These are phyloP conservation scores for Amanita rubescens DNA, from an alignment of 768 basidiomycete genomes.

Conservation along the genomic window DNA sequence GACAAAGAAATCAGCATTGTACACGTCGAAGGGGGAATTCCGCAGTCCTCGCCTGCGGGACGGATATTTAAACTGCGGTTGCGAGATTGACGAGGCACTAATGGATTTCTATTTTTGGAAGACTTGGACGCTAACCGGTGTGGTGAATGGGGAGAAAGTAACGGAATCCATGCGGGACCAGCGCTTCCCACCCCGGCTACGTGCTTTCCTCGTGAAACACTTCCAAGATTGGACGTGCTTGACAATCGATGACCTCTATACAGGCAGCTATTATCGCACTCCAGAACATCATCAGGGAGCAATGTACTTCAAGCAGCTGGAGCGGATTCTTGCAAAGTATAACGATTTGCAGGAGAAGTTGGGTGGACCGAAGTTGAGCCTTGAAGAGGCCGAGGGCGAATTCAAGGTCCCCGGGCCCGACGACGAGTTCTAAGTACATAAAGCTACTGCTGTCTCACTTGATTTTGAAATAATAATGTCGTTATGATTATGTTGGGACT, in stretches of 20 bases:
- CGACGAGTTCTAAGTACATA: too few species aligned
- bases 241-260: neutral
- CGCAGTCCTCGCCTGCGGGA: too few species aligned
- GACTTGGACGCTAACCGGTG: neutral
- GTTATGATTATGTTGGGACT: too few species aligned
- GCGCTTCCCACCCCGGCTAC: neutral
- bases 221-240: neutral
- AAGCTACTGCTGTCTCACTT: too few species aligned
- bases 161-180: neutral
- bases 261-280: neutral
- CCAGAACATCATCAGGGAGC: neutral
- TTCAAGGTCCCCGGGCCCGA: too few species aligned
- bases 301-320: neutral
- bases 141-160: neutral
- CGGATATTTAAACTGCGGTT: slow-evolving; percentile 1
- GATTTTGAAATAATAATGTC: too few species aligned
- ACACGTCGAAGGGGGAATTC: too few species aligned
- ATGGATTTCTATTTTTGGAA: slow-evolving; percentile 7
- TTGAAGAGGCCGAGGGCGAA: too few species aligned
- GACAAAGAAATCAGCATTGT: too few species aligned
- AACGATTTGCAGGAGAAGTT: too few species aligned
- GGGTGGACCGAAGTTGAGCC: too few species aligned
- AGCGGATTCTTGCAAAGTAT: neutral
- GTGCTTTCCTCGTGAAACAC: neutral
- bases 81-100: neutral